phyloP scores from a whole-genome alignment of 495 filamentous ascomycete species.

The Hypoxylon cercidicola region DNA sequence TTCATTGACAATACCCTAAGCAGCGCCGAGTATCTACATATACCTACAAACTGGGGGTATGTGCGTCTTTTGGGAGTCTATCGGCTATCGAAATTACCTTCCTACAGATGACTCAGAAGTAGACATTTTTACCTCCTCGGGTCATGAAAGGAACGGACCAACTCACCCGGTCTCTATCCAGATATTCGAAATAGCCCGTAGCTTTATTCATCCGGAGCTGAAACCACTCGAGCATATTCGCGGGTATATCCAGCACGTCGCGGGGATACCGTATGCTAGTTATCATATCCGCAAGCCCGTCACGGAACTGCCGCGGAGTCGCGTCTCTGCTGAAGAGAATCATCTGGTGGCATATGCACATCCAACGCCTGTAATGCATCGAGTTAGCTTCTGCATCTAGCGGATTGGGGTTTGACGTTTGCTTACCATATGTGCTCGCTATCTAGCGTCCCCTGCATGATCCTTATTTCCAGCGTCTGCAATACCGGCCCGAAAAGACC shows the following conservation, averaged over 20 bases:
- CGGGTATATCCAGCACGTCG: background rate
- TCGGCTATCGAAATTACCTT: too few species aligned
- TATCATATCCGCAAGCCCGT: constrained; percentile 4
- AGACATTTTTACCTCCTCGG: constrained; percentile 16
- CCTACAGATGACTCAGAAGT: background rate
- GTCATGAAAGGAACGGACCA: constrained; percentile 38
- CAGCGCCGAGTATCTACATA: too few species aligned
- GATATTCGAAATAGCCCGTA: constrained; percentile 29
- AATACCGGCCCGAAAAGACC: too few species aligned
- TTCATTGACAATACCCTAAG: too few species aligned
- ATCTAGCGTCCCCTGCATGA: constrained; percentile 42
- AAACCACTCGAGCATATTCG: constrained; percentile 12
- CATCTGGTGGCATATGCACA: constrained; percentile 22
- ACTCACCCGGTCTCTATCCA: constrained; percentile 19
- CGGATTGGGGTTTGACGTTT: background rate
- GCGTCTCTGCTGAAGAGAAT: constrained; percentile 30
- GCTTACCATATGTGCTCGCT: constrained; percentile 33
- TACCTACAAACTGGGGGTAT: too few species aligned
- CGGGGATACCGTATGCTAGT: too few species aligned
- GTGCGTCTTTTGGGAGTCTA: too few species aligned
- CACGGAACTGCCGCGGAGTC: background rate
- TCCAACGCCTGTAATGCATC: constrained; percentile 22
- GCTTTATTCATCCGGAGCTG: background rate
- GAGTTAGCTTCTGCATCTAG: background rate
- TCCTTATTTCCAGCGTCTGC: constrained; percentile 33